Evolutionary conservation across 345 rosid species (phyloP).

Genomic region (Conringia planisiliqua): DNA sequence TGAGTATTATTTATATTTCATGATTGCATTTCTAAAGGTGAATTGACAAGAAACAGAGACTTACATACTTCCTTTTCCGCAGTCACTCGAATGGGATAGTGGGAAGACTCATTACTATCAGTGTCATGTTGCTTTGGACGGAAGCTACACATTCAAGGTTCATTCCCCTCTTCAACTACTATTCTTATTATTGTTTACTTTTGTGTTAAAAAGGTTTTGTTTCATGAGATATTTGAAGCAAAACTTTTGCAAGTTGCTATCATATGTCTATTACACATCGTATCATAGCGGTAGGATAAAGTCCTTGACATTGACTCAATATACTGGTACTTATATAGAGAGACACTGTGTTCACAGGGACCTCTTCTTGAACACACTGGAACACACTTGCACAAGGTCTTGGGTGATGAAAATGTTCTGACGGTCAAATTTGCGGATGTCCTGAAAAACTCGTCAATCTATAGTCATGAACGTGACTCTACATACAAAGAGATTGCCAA

Average conservation of each 20-base stretch:
- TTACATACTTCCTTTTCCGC: background rate
- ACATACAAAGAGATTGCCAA: conserved; percentile 40
- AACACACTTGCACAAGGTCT: conserved; percentile 58
- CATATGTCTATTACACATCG: background rate
- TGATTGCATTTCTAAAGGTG: background rate
- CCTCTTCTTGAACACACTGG: conserved; percentile 41
- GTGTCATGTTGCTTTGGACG: conserved; percentile 47
- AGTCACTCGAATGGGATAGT: conserved; percentile 52
- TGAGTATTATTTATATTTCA: background rate
- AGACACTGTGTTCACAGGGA: conserved; percentile 41
- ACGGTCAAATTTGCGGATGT: conserved; percentile 53
- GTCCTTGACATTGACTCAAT: background rate
- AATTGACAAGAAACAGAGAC: background rate
- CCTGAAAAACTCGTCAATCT: background rate
- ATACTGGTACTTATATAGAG: background rate
- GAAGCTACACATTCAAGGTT: conserved; percentile 46
- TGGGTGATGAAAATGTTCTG: conserved; percentile 80
- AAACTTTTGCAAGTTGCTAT: background rate
- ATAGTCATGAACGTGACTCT: background rate
- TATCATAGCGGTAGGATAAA: background rate
- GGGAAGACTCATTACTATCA: conserved; percentile 45
- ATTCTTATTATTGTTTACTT: background rate
- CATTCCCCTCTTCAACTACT: background rate
- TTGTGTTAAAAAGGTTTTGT: background rate
- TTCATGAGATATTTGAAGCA: background rate